Evolutionary conservation across 2,329 filamentous ascomycete species (phyloP).

Genomic region (Fusarium sambucinum): DNA sequence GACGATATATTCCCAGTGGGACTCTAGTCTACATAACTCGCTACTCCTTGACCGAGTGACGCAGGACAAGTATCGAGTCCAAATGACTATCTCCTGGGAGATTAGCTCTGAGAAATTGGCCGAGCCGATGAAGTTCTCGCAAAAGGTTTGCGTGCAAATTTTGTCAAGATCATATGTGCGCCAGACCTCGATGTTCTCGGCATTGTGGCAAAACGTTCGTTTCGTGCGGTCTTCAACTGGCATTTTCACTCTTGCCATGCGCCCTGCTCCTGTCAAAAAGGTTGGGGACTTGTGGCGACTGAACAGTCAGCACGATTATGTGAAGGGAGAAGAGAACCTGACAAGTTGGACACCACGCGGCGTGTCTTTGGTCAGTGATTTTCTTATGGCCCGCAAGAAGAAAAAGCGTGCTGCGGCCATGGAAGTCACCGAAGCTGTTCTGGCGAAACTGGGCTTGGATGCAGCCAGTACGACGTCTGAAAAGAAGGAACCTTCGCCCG

Average conservation of each 20-base stretch:
- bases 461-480: slow-evolving; percentile 53
- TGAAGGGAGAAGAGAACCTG: slow-evolving; percentile 93
- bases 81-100: slow-evolving; percentile 89
- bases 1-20: slow-evolving; percentile 92
- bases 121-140: slow-evolving; percentile 88
- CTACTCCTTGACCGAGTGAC: slow-evolving; percentile 94
- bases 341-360: slow-evolving; percentile 88
- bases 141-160: slow-evolving; percentile 85
- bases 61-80: slow-evolving; percentile 90
- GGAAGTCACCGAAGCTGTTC: slow-evolving; percentile 76
- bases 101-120: slow-evolving; percentile 84
- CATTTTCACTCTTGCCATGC: slow-evolving; percentile 87
- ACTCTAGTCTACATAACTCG: slow-evolving; percentile 92
- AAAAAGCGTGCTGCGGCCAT: slow-evolving; percentile 82
- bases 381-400: slow-evolving; percentile 79
- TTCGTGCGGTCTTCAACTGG: slow-evolving; percentile 88
- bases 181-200: slow-evolving; percentile 86
- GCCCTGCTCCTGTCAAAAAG: slow-evolving; percentile 89
- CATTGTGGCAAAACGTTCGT: slow-evolving; percentile 85
- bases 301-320: slow-evolving; percentile 93
- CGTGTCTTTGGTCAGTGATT: slow-evolving; percentile 91
- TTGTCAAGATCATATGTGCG: slow-evolving; percentile 85
- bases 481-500: slow-evolving; percentile 54
- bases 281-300: slow-evolving; percentile 96
- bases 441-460: slow-evolving; percentile 69